Base-by-base conservation (phyloP, 805 yeast genomes). In the Lipomyces starkeyi region DNA sequence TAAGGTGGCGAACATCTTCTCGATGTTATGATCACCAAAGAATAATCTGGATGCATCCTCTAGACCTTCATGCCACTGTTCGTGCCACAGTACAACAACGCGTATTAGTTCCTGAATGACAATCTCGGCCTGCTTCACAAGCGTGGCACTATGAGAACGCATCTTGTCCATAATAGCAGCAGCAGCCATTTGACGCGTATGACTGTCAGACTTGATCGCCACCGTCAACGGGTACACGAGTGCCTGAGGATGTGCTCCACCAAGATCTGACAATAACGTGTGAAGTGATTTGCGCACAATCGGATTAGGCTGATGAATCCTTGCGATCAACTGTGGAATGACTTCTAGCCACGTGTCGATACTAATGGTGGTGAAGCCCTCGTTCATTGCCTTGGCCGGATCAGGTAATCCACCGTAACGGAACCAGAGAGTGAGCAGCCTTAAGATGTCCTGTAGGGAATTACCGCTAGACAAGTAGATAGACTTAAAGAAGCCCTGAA, bases 1-100 rank as follows among this genome's bases (percentile, higher is more conserved):
- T 62, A 95, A 79, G 0, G 93, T 93, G 20, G 91, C 88, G 79
- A 91, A 91, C 98, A 95, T 95, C 78, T 91, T 93, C 64, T 93
- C 97, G 13, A 94, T 90, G 75, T 95, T 93, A 74, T 92, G 95
- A 70, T 95, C 99, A 47, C 96, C 97, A 78, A 93, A 94, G 81
- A 89, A 95, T 62, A 91, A 84, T 67, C 97, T 83, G 2, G 97
- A 93, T 0, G 99, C 99, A 80, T 95, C 97, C 77, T 95, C 99
- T 40, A 95, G 82, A 2, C 97, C 98, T 79, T 94, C 98, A 74
- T 93, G 93, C 99, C 99, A 95, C 76, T 90, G 89, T 75, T 95
- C 99, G 75, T 93, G 97, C 98, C 99, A 93, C 68, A 95, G 80
- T 2, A 94, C 97, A 0, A 98, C 97, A 20, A 93, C 97, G 72